Conservation (phyloP, 1,284 basidiomycete genomes). For the Boletus semigastroideus region DNA sequence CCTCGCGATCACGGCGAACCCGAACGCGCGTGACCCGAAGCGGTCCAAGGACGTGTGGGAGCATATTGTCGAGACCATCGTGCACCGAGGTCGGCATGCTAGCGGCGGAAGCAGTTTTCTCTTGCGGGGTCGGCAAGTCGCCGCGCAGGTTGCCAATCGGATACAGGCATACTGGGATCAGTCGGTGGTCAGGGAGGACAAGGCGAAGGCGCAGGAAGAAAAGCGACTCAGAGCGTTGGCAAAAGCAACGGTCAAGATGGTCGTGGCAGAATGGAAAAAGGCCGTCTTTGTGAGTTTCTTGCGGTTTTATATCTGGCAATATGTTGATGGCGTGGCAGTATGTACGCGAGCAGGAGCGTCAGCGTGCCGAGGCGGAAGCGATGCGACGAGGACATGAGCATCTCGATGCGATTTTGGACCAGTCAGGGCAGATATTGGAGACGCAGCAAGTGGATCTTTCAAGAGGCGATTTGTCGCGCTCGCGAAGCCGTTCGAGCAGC, state of each 20-base stretch:
- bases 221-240: conserved; percentile 66
- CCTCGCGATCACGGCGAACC: conserved; percentile 12
- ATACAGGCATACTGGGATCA: conserved; percentile 81
- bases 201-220: conserved; percentile 64
- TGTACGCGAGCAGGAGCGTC: conserved; percentile 32
- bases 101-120: conserved; percentile 37
- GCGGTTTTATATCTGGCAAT: not conserved
- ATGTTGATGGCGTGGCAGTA: conserved; percentile 22
- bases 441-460: conserved; percentile 76
- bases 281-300: conserved; percentile 74
- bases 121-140: conserved; percentile 46
- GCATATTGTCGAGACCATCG: conserved; percentile 47
- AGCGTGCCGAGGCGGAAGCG: conserved; percentile 50
- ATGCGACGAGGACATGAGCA: conserved; percentile 77
- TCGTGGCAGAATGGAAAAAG: conserved; percentile 85
- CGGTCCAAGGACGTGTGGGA: conserved; percentile 56
- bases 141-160: conserved; percentile 64
- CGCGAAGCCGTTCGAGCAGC: conserved; percentile 56
- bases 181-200: conserved; percentile 63
- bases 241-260: conserved; percentile 68
- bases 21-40: conserved; percentile 25
- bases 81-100: conserved; percentile 31
- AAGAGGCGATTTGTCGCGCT: conserved; percentile 43
- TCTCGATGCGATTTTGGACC: conserved; percentile 86
- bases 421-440: conserved; percentile 85